Percentiles rank a stretch among this genome's conserved stretches.
phyloP scores from a whole-genome alignment of 768 basidiomycete species.

The Candolleomyces eurysporus region DNA sequence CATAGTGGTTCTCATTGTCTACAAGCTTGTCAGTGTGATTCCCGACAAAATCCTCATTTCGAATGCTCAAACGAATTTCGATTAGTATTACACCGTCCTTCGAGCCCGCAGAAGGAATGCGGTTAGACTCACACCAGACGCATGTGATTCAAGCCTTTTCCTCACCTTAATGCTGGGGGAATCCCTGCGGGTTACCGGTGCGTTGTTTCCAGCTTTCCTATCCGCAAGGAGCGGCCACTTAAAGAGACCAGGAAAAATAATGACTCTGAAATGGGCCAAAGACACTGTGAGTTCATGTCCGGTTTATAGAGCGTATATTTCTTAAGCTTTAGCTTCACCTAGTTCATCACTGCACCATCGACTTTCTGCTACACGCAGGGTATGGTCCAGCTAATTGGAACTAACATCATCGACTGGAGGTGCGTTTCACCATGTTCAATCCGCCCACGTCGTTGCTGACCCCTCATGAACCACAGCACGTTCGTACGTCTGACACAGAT shows the following conservation, averaged over 20 bases:
- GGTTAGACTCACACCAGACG: not conserved
- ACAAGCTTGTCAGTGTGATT: constrained; percentile 2
- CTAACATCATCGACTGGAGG: constrained; percentile 2
- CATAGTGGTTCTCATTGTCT: not conserved
- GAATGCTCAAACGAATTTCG: not conserved
- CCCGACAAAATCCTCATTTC: too few species aligned
- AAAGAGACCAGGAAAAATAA: not conserved
- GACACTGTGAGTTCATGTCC: too few species aligned
- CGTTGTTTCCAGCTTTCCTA: not conserved
- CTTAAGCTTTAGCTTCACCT: too few species aligned
- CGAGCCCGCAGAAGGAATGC: not conserved
- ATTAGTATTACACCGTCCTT: not conserved
- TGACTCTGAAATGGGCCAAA: not conserved
- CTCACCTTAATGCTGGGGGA: constrained; percentile 4
- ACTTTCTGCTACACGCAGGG: not conserved
- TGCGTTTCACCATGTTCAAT: not conserved
- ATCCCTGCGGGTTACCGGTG: constrained; percentile 2
- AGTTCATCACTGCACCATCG: not conserved
- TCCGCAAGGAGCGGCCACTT: too few species aligned
- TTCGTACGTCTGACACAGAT: not conserved
- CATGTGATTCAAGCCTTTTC: constrained; percentile 7
- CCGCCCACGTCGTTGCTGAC: not conserved
- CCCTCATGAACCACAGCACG: not conserved
- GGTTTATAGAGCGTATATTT: too few species aligned
- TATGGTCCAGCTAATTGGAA: not conserved